Evolutionary conservation across 129 eudicot species (phyloP), one percentile per base, ranked within the genome.

Genomic region (Calendula officinalis): DNA sequence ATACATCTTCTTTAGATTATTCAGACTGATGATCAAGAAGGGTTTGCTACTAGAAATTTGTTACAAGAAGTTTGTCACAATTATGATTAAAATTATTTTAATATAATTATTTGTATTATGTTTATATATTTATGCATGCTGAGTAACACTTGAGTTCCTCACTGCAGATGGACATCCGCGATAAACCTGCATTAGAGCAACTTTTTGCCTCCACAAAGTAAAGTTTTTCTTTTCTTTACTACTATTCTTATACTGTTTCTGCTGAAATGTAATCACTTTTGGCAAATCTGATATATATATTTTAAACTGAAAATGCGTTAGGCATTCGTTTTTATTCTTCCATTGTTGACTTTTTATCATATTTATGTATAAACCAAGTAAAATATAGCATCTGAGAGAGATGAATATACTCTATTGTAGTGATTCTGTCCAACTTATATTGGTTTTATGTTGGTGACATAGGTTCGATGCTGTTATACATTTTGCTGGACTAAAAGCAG

Each of bases 381-480:
- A n/a, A n/a, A n/a, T n/a, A n/a, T n/a, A n/a, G n/a, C n/a, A n/a
- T n/a, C n/a, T n/a, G n/a, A n/a, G n/a, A n/a, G n/a, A n/a, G n/a
- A n/a, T n/a, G n/a, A n/a, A n/a, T n/a, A n/a, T n/a, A n/a, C n/a
- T n/a, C n/a, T n/a, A n/a, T n/a, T 22, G 30, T 22, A 22, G 30
- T 22, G 30, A 22, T 22, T 22, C 1, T 8, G 4, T 51, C 61
- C 3, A 12, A 41, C 9, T 39, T 51, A 0, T 48, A 34, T 36
- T 36, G 8, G 37, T 13, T 30, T 43, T 56, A 3, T 48, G 10
- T 32, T 66, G 59, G 42, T 35, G 44, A 43, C 64, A 27, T 80
- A 90, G 97, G 80, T 90, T 90, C 75, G 88, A 90, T 36, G 97
- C 95, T 12, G 97, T 90, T 65, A 90, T 22, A 22, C 30, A 22